Percentiles rank a stretch among this genome's conserved stretches.
Conservation (phyloP, 805 yeast genomes). For the Pichia californica region DNA sequence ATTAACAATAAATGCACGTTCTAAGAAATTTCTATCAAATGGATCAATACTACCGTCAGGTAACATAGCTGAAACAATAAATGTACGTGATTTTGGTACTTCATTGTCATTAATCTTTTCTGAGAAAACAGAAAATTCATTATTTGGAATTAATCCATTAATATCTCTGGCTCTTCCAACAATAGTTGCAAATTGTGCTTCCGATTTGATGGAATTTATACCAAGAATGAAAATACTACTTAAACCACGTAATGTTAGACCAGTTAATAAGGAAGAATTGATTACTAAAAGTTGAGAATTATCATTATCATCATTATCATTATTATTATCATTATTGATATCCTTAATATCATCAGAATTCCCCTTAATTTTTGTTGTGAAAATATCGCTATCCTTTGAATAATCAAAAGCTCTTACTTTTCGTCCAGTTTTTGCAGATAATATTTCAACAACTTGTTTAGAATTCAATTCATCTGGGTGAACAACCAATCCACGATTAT, state of each 20-base stretch:
- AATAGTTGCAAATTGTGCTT: constrained; percentile 18
- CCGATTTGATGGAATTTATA: constrained; percentile 24
- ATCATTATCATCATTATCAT: neutral
- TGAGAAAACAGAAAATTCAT: constrained; percentile 14
- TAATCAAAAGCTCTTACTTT: constrained; percentile 13
- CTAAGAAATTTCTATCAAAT: constrained; percentile 28
- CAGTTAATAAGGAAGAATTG: constrained; percentile 21
- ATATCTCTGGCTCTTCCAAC: constrained; percentile 23
- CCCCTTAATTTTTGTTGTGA: too few relatives aligned
- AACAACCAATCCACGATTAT: constrained; percentile 19
- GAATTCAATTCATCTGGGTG: constrained; percentile 26
- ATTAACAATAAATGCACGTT: constrained; percentile 23
- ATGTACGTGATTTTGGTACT: constrained; percentile 12
- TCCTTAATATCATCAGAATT: too few relatives aligned
- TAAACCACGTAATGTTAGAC: constrained; percentile 25
- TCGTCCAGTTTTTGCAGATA: constrained; percentile 10
- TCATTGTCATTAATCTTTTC: neutral
- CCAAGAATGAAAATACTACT: constrained; percentile 26
- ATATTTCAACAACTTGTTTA: constrained; percentile 6
- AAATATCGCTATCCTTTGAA: constrained; percentile 13
- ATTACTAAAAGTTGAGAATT: constrained; percentile 20
- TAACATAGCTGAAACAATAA: constrained; percentile 21
- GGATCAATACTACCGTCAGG: constrained; percentile 12
- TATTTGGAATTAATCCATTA: constrained; percentile 17
- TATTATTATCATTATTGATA: too few relatives aligned